Evolutionary conservation across 495 filamentous ascomycete species (phyloP).

Genomic region (Penicillium psychrofluorescens): DNA sequence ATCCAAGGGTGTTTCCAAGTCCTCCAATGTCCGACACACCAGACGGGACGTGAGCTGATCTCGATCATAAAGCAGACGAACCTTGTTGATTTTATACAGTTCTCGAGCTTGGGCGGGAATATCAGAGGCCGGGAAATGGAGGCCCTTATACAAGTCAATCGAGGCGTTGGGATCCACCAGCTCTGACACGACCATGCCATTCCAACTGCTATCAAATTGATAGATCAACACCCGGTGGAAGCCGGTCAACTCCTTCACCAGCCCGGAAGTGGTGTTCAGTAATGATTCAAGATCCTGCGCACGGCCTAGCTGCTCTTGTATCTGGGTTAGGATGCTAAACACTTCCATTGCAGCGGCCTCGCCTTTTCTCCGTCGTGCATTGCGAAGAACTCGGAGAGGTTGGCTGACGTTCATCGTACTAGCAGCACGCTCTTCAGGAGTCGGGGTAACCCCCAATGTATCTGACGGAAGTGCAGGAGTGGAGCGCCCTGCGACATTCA

Average conservation of each 20-base stretch:
- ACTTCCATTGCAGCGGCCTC: constrained; percentile 91
- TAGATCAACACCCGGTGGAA: constrained; percentile 94
- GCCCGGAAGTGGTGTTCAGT: constrained; percentile 27
- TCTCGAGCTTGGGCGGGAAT: constrained; percentile 79
- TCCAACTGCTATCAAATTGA: constrained; percentile 79
- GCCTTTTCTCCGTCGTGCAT: constrained; percentile 66
- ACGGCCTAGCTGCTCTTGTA: constrained; percentile 53
- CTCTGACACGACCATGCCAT: constrained; percentile 83
- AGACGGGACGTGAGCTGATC: constrained; percentile 54
- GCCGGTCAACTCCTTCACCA: constrained; percentile 70
- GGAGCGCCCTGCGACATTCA: constrained; percentile 49
- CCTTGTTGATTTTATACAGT: constrained; percentile 60
- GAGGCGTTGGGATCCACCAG: constrained; percentile 74
- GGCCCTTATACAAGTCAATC: constrained; percentile 79
- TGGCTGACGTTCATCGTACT: constrained; percentile 62
- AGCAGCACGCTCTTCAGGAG: constrained; percentile 61
- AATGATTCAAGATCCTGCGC: constrained; percentile 49
- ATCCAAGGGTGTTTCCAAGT: constrained; percentile 73
- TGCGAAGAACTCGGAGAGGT: constrained; percentile 73
- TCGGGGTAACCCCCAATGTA: constrained; percentile 63
- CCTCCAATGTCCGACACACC: constrained; percentile 69
- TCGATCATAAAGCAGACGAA: constrained; percentile 32
- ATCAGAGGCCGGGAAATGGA: constrained; percentile 87
- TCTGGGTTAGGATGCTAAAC: constrained; percentile 68
- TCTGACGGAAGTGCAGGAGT: constrained; percentile 60